Evolutionary conservation across 202 grass and related monocot genomes (phyloP), one percentile per base, ranked within the genome.

Genomic region (Cymbopogon flexuosus): DNA sequence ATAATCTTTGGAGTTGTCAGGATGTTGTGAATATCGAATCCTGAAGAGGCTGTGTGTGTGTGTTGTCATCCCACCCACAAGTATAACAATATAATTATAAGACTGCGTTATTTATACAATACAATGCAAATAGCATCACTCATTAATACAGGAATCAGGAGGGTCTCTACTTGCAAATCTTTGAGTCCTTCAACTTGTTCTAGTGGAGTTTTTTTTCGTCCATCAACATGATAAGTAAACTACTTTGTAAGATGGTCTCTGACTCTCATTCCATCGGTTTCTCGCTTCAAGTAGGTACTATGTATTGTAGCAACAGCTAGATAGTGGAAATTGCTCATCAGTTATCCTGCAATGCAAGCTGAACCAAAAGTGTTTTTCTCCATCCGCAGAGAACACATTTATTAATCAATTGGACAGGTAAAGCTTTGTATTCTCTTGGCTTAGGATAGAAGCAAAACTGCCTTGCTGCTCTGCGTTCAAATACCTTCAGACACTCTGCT

Each of bases 401-500:
- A 46, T 46, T 14, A 5, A 46, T 46, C 1, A 30, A 15, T 23
- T 52, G 8, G 14, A 19, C 59, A 13, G 10, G n/a, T 3, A 19
- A 3, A 35, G 22, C 1, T 31, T 46, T 27, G 27, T 27, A 27
- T 86, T 86, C 52, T 86, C 84, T 69, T 76, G 70, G 5, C 63
- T 51, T 36, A 86, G 63, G 78, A 81, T 21, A n/a, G 19, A 41
- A 76, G 70, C 6, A 27, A 52, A 76, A 86, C 40, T 86, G 78
- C 58, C 72, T 86, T 36, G 57, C 52, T 67, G 71, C 72, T 81
- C 63, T 75, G 40, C 70, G 70, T 14, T 86, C 16, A 56, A 81
- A 86, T 81, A 86, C 40, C 62, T 86, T 81, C 70, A 86, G 49
- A 79, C 70, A 86, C 30, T 86, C 70, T 37, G 49, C 78, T 49